phyloP scores from a whole-genome alignment of 495 filamentous ascomycete species.

The Penicillium crystallinum region DNA sequence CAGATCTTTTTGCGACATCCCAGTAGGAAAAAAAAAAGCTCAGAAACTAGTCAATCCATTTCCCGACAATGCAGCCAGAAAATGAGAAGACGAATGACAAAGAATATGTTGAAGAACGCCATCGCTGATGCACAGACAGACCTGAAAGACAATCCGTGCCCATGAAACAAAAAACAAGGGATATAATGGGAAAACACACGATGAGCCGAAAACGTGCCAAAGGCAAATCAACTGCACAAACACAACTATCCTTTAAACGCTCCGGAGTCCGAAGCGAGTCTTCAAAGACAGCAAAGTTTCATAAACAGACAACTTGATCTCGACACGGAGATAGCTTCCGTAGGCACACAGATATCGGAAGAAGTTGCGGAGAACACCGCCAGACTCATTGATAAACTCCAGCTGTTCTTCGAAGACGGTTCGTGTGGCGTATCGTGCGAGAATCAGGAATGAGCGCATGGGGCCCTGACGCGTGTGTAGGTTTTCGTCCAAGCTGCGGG shows the following conservation, averaged over 20 bases:
- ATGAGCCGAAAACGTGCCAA: neutral
- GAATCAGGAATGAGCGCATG: slow-evolving; percentile 83
- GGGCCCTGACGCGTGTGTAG: slow-evolving; percentile 86
- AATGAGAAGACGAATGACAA: neutral
- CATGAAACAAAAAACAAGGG: slow-evolving; percentile 14
- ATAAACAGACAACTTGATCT: slow-evolving; percentile 58
- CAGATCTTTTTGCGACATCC: too few species aligned
- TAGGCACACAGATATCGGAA: slow-evolving; percentile 52
- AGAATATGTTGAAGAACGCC: slow-evolving; percentile 21
- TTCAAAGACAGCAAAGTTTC: slow-evolving; percentile 48
- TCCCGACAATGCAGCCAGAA: neutral
- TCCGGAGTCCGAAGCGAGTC: slow-evolving; percentile 34
- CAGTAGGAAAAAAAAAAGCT: too few species aligned
- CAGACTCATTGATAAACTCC: slow-evolving; percentile 56
- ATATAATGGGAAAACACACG: slow-evolving; percentile 1
- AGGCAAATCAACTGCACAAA: neutral
- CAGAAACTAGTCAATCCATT: neutral
- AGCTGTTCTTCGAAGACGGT: slow-evolving; percentile 86
- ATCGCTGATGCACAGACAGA: slow-evolving; percentile 33
- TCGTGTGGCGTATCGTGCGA: slow-evolving; percentile 85
- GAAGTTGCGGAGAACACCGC: slow-evolving; percentile 56
- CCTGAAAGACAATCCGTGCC: slow-evolving; percentile 24
- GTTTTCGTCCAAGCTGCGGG: slow-evolving; percentile 88
- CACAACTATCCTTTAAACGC: slow-evolving; percentile 3
- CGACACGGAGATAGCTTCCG: slow-evolving; percentile 55